Percentiles rank a stretch among this genome's conserved stretches.
Conservation (phyloP, 345 rosid genomes). For the Viola odorata region DNA sequence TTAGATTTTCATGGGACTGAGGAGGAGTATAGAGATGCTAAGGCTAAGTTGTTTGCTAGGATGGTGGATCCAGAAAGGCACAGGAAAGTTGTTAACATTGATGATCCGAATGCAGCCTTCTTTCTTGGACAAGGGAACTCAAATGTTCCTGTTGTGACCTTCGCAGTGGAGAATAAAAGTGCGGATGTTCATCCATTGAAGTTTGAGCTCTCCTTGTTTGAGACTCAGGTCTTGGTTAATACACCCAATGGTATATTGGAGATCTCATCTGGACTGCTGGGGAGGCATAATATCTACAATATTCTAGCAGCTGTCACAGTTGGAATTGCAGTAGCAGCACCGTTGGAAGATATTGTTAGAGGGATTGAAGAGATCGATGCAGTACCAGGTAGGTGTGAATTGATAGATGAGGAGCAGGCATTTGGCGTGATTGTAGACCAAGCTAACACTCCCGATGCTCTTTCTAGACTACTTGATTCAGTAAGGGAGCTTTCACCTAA, state of each 20-base stretch:
- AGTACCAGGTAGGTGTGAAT: slow-evolving; percentile 90
- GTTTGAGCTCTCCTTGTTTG: slow-evolving; percentile 85
- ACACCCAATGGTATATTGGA: slow-evolving; percentile 84
- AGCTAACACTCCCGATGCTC: slow-evolving; percentile 74
- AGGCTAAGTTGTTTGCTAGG: slow-evolving; percentile 74
- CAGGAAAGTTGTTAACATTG: slow-evolving; percentile 83
- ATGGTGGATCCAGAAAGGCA: slow-evolving; percentile 93
- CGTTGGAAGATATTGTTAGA: slow-evolving; percentile 87
- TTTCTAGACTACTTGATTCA: slow-evolving; percentile 83
- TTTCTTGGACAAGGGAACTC: slow-evolving; percentile 64
- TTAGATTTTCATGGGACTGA: slow-evolving; percentile 60
- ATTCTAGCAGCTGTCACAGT: slow-evolving; percentile 89
- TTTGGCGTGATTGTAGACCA: slow-evolving; percentile 89
- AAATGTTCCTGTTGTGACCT: slow-evolving; percentile 78
- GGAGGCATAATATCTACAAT: slow-evolving; percentile 79
- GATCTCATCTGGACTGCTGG: slow-evolving; percentile 86
- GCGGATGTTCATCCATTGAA: slow-evolving; percentile 86
- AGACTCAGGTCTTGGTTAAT: slow-evolving; percentile 85
- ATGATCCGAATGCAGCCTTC: slow-evolving; percentile 72
- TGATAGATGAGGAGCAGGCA: slow-evolving; percentile 93
- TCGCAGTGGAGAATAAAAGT: slow-evolving; percentile 77
- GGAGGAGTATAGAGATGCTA: slow-evolving; percentile 74
- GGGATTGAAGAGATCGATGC: slow-evolving; percentile 94
- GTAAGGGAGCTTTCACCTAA: slow-evolving; percentile 77
- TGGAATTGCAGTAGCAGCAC: slow-evolving; percentile 94